Percentiles rank a stretch among this genome's conserved stretches.
Conservation (phyloP, 106 monocot genomes). For the Triglochin maritima region DNA sequence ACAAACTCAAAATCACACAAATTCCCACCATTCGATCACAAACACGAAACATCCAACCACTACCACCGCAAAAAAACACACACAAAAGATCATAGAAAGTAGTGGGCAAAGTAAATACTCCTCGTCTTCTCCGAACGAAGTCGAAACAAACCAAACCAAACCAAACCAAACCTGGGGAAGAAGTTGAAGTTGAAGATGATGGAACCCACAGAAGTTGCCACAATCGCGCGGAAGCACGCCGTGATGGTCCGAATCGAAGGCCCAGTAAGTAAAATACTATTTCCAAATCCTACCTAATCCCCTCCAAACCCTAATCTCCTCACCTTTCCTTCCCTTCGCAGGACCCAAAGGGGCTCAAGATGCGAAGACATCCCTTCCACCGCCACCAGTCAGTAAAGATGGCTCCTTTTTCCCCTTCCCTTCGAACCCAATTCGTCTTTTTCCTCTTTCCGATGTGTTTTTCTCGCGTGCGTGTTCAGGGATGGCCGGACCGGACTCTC, state of each 20-base stretch:
- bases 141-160: no score
- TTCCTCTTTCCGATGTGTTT: neutral
- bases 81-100: no score
- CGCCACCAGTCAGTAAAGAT: constrained; percentile 43
- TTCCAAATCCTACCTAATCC: neutral
- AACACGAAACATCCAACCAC: no score
- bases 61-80: no score
- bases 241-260: constrained; percentile 72
- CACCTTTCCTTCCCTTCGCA: constrained; percentile 6
- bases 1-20: no score
- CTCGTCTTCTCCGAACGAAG: neutral
- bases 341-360: constrained; percentile 87
- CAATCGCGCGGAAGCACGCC: constrained; percentile 46
- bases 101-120: no score
- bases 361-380: constrained; percentile 73
- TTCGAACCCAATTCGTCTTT: neutral
- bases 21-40: no score
- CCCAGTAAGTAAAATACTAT: constrained; percentile 41
- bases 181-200: constrained; percentile 14
- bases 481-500: constrained; percentile 69
- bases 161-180: no score
- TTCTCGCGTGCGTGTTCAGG: constrained; percentile 24
- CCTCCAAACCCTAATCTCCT: neutral
- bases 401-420: neutral
- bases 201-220: constrained; percentile 45